Base-by-base conservation (phyloP, 805 yeast species). In the Nematodospora valgi region DNA sequence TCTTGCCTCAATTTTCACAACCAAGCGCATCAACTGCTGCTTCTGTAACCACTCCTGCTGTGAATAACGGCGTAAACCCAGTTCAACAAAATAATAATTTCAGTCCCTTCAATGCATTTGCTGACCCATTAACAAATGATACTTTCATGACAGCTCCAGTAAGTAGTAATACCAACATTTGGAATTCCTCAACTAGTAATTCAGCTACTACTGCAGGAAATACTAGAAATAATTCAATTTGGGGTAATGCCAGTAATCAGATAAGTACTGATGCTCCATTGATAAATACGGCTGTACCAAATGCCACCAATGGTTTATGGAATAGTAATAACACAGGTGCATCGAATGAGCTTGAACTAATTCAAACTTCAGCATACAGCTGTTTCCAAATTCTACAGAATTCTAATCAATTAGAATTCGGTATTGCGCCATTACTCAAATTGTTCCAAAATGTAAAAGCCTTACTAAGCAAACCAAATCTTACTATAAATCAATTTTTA, bases 331-430 rank as follows among this genome's bases (percentile, higher is more conserved):
- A 10, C 8, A 19, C 6, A 6, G 26, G 18, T 22, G 12, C 12
- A 21, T 32, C 28, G 23, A 40, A 36, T 5, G 66, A 67, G 27
- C 41, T 39, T 31, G 69, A 61, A 18, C 41, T 52, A n/a, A 56
- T 74, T 32, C 76, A 68, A 38, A 32, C 58, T 3, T 71, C 73
- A 13, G 64, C 74, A 2, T 51, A 54, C 30, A 59, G 62, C 31
- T 71, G 74, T 3, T 62, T 63, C 30, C 59, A 56, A 26, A 46
- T 56, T 22, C 39, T 72, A 18, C 63, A 61, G 16, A 54, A 40
- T 16, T 51, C 60, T 4, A 62, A 64, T 34, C 67, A 65, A 38
- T 46, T 64, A 7, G 58, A 62, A 30, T 56, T 54, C 40, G 67
- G 65, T 1, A 51, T 54, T 11, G 66, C 68, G 4, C 65, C 70